Conservation (phyloP, 805 yeast genomes). For the Saturnispora halmiae region DNA sequence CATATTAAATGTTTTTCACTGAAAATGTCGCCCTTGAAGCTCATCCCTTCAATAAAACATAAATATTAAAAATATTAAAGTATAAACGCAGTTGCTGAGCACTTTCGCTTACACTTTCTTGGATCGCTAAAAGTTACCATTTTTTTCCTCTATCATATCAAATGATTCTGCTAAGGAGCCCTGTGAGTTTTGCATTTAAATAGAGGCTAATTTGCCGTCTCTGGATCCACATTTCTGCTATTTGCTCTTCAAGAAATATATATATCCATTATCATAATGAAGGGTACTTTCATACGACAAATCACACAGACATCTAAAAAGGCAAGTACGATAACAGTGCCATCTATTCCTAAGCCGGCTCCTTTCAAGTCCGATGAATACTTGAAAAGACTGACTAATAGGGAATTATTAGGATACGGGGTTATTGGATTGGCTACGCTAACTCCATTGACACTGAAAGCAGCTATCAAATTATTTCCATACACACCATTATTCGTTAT, state of each 20-base stretch:
- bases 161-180: too few species aligned
- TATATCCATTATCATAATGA: too few species aligned
- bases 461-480: conserved; percentile 61
- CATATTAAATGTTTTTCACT: too few species aligned
- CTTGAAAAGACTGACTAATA: conserved; percentile 42
- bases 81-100: not conserved
- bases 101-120: not conserved
- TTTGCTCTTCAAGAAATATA: not conserved
- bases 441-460: conserved; percentile 50
- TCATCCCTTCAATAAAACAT: too few species aligned
- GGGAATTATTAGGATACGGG: conserved; percentile 54
- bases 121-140: not conserved
- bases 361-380: conserved; percentile 23
- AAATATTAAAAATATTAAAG: too few species aligned
- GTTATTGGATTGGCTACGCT: conserved; percentile 63
- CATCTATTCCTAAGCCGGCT: not conserved
- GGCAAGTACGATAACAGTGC: conserved; percentile 1
- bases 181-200: too few species aligned
- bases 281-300: conserved; percentile 3
- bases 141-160: not conserved
- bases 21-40: too few species aligned
- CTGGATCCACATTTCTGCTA: not conserved
- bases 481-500: conserved; percentile 64
- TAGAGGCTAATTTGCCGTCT: too few species aligned
- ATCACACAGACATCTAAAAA: conserved; percentile 7